These are phyloP conservation scores for Ampelocalamus luodianensis DNA, from an alignment of 176 grass and related monocot species.

Conservation along the genomic window DNA sequence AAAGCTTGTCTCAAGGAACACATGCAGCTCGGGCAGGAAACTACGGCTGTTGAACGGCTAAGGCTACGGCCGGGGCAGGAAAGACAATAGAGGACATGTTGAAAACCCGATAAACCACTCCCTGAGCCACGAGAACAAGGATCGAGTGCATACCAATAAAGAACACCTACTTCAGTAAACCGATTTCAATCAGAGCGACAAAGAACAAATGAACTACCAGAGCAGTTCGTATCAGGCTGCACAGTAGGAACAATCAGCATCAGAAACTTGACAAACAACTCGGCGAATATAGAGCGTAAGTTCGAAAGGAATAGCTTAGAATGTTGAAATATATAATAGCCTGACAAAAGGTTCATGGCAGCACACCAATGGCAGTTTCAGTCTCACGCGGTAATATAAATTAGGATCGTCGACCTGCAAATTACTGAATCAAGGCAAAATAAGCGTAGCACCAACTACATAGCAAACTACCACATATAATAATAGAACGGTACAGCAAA, in stretches of 20 bases:
- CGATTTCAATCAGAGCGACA: neutral
- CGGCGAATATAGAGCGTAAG: neutral
- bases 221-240: neutral
- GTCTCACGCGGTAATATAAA: neutral
- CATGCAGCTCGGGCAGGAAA: no score
- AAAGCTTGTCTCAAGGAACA: no score
- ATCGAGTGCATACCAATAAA: neutral
- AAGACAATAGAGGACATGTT: no score
- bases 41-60: no score
- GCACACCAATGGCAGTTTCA: conserved; percentile 18
- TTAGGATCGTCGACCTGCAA: neutral
- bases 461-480: neutral
- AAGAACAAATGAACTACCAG: neutral
- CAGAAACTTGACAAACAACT: neutral
- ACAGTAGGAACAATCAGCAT: neutral
- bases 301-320: neutral
- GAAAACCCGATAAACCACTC: no score
- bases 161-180: neutral
- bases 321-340: neutral
- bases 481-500: neutral
- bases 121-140: neutral
- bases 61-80: no score
- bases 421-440: neutral
- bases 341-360: neutral
- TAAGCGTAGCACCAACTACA: neutral